These are phyloP conservation scores for Aspergillus costaricaensis DNA, from an alignment of 2,329 filamentous ascomycete species.

Conservation along the genomic window DNA sequence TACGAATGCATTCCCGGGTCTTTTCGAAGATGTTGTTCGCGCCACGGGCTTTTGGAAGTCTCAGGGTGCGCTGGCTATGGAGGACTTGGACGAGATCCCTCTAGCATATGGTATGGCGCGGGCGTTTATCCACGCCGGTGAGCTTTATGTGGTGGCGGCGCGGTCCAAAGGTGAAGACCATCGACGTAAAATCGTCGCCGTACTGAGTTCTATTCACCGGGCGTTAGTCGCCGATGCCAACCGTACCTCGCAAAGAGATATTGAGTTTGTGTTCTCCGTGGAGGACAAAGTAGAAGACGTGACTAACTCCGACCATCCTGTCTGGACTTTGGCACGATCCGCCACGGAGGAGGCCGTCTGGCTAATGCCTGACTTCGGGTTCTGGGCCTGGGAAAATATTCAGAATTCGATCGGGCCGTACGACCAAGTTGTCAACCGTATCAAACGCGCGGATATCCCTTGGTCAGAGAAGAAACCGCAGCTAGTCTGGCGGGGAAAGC, in stretches of 20 bases:
- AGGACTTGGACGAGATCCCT: slow-evolving; percentile 32
- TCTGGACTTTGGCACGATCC: slow-evolving; percentile 49
- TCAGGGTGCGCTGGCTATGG: slow-evolving; percentile 27
- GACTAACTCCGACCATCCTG: slow-evolving; percentile 33
- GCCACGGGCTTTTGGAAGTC: slow-evolving; percentile 32
- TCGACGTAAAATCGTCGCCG: slow-evolving; percentile 42
- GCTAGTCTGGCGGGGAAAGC: slow-evolving; percentile 54
- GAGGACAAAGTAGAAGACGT: slow-evolving; percentile 49
- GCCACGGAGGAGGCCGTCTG: slow-evolving; percentile 47
- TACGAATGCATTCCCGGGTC: slow-evolving; percentile 35
- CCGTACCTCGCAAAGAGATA: slow-evolving; percentile 39
- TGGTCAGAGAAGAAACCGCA: slow-evolving; percentile 44
- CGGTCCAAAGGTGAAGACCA: slow-evolving; percentile 40
- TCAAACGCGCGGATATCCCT: slow-evolving; percentile 29
- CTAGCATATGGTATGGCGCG: slow-evolving; percentile 38
- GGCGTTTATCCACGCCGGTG: slow-evolving; percentile 35
- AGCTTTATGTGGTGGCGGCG: slow-evolving; percentile 35
- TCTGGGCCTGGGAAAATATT: slow-evolving; percentile 51
- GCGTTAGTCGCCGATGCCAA: slow-evolving; percentile 46
- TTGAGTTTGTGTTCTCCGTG: slow-evolving; percentile 51
- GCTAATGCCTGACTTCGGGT: slow-evolving; percentile 57
- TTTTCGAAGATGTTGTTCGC: slow-evolving; percentile 40
- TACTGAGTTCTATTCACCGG: slow-evolving; percentile 52
- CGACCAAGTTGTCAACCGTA: slow-evolving; percentile 38
- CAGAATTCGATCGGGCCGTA: slow-evolving; percentile 39